These are phyloP conservation scores for Sporothrix brunneoviolacea DNA, from an alignment of 2,329 filamentous ascomycete species.

Conservation along the genomic window DNA sequence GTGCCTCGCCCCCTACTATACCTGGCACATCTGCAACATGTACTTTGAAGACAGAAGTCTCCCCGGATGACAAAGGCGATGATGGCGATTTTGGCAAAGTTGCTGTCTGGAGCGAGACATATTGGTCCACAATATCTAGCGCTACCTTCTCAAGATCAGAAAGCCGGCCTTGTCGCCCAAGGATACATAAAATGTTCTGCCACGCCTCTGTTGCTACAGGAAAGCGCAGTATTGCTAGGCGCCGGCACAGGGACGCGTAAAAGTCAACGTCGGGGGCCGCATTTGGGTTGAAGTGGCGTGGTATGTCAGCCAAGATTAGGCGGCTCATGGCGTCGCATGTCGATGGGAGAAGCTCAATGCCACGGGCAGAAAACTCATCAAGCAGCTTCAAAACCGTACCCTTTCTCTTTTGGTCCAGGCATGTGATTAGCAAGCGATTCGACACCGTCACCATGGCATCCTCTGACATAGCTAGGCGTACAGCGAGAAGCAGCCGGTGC, in stretches of 20 bases:
- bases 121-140: slow-evolving; percentile 36
- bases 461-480: slow-evolving; percentile 32
- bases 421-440: slow-evolving; percentile 29
- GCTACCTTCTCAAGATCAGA: slow-evolving; percentile 39
- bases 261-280: slow-evolving; percentile 23
- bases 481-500: slow-evolving; percentile 37
- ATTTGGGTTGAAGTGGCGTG: slow-evolving; percentile 19
- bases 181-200: slow-evolving; percentile 36
- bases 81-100: neutral
- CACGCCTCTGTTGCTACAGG: slow-evolving; percentile 36
- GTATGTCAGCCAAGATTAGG: slow-evolving; percentile 25
- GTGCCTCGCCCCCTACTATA: slow-evolving; percentile 22
- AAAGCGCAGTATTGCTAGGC: slow-evolving; percentile 33
- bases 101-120: slow-evolving; percentile 22
- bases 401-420: slow-evolving; percentile 22
- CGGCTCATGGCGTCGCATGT: slow-evolving; percentile 24
- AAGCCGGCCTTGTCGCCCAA: slow-evolving; percentile 38
- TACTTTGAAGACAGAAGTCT: slow-evolving; percentile 35
- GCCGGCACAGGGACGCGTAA: slow-evolving; percentile 29
- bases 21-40: slow-evolving; percentile 38
- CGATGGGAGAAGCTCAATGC: slow-evolving; percentile 24
- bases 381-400: slow-evolving; percentile 28
- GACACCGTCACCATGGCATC: slow-evolving; percentile 25
- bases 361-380: slow-evolving; percentile 31
- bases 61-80: slow-evolving; percentile 14